These are phyloP conservation scores for Phaeosphaeria sp. DNA, from an alignment of 2,329 filamentous ascomycete genomes.

Conservation along the genomic window DNA sequence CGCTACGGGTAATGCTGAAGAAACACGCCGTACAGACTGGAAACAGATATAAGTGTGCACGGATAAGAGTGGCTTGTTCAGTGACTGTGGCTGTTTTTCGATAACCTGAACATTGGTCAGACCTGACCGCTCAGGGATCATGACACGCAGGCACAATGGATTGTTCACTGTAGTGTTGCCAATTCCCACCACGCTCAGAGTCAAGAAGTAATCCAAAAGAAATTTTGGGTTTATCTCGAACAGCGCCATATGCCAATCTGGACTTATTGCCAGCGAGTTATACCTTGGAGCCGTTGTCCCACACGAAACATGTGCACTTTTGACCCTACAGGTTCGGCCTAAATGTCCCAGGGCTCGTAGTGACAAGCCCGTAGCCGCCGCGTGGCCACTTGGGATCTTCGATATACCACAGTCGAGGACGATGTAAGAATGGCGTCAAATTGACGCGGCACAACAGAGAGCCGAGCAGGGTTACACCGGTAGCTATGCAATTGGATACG, in stretches of 20 bases:
- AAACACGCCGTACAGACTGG: neutral
- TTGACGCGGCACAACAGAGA: slow-evolving; percentile 16
- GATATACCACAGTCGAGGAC: slow-evolving; percentile 23
- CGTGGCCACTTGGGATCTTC: slow-evolving; percentile 29
- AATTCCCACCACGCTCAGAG: slow-evolving; percentile 11
- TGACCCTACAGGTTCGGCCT: slow-evolving; percentile 14
- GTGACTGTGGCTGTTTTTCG: neutral
- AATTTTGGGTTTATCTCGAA: slow-evolving; percentile 9
- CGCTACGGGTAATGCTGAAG: neutral
- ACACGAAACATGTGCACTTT: slow-evolving; percentile 21
- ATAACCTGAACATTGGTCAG: neutral
- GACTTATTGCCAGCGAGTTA: neutral
- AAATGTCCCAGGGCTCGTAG: slow-evolving; percentile 10
- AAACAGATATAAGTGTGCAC: neutral
- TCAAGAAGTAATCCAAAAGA: slow-evolving; percentile 28
- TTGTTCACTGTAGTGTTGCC: neutral
- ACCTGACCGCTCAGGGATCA: neutral
- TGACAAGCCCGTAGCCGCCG: slow-evolving; percentile 31
- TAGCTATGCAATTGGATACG: slow-evolving; percentile 11
- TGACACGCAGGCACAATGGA: slow-evolving; percentile 1
- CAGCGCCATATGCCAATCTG: slow-evolving; percentile 8
- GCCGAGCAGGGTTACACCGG: slow-evolving; percentile 5
- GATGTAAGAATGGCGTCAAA: slow-evolving; percentile 7
- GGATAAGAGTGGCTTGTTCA: neutral
- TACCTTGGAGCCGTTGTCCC: slow-evolving; percentile 3